phyloP scores from a whole-genome alignment of 495 filamentous ascomycete genomes.

The Xylaria intraflava region DNA sequence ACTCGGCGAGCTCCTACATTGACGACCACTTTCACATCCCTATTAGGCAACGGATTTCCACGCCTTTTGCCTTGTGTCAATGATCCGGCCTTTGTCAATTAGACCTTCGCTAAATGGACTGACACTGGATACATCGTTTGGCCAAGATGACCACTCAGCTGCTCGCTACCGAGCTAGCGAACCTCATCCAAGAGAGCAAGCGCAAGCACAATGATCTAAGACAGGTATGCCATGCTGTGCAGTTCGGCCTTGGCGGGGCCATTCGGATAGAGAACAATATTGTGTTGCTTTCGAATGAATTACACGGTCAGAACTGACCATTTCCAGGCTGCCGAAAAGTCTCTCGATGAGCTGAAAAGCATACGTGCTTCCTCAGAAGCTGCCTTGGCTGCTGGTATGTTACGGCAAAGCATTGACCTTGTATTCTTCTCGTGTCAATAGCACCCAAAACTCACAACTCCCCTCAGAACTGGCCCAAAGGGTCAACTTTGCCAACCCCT shows the following conservation, averaged over 20 bases:
- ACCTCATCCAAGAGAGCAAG: constrained; percentile 91
- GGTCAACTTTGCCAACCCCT: constrained; percentile 80
- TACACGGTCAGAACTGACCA: background rate
- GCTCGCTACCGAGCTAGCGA: constrained; percentile 80
- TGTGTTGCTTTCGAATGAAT: background rate
- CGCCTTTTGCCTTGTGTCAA: background rate
- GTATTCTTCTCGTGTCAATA: background rate
- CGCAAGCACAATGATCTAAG: constrained; percentile 83
- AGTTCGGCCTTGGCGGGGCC: background rate
- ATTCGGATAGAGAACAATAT: background rate
- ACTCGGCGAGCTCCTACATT: background rate
- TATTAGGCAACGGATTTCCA: background rate
- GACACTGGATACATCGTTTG: constrained; percentile 19
- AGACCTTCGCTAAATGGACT: constrained; percentile 13
- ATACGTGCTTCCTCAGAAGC: constrained; percentile 70
- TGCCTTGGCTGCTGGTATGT: constrained; percentile 75
- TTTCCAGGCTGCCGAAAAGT: constrained; percentile 85
- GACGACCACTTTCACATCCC: background rate
- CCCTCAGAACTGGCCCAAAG: constrained; percentile 70
- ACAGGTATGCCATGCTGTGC: constrained; percentile 50
- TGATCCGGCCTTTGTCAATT: background rate
- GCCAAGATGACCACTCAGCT: constrained; percentile 87
- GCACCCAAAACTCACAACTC: constrained; percentile 18
- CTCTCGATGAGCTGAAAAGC: constrained; percentile 79
- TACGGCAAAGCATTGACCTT: background rate